Evolutionary conservation across 106 monocot genomes (phyloP).

Genomic region (Platanthera zijinensis): DNA sequence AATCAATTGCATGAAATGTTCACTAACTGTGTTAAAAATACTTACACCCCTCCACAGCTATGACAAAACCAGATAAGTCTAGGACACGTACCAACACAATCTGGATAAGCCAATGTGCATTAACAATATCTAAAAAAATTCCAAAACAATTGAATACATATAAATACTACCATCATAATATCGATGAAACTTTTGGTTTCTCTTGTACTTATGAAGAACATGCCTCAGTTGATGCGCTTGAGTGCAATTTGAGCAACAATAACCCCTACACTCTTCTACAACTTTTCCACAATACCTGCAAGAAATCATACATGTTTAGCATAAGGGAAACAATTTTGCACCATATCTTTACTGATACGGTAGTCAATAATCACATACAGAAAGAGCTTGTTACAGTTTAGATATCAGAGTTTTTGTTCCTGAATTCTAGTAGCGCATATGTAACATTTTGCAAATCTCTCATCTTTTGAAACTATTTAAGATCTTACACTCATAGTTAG

Average conservation of each 20-base stretch:
- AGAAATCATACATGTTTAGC: slow-evolving; percentile 3
- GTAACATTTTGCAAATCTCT: too few species aligned
- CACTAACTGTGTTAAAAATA: too few species aligned
- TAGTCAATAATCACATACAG: slow-evolving; percentile 36
- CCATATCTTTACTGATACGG: background rate
- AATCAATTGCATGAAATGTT: too few species aligned
- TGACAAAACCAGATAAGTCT: too few species aligned
- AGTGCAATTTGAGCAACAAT: slow-evolving; percentile 65
- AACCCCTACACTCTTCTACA: slow-evolving; percentile 54
- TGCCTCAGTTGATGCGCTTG: slow-evolving; percentile 58
- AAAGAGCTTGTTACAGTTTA: slow-evolving; percentile 86
- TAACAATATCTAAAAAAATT: background rate
- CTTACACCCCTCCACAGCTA: too few species aligned
- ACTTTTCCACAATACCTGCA: slow-evolving; percentile 63
- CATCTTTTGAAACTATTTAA: slow-evolving; percentile 9
- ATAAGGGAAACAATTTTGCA: background rate
- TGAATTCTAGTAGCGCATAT: slow-evolving; percentile 22
- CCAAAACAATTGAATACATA: background rate
- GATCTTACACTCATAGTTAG: slow-evolving; percentile 6
- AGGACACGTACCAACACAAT: too few species aligned
- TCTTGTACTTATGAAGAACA: slow-evolving; percentile 41
- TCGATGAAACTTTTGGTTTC: slow-evolving; percentile 75
- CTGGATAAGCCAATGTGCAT: too few species aligned
- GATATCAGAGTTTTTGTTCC: slow-evolving; percentile 83
- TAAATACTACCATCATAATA: slow-evolving; percentile 42